Evolutionary conservation across 75 land plant genomes (phyloP), one percentile per base, ranked within the genome.

Genomic region (Cryptomeria japonica): DNA sequence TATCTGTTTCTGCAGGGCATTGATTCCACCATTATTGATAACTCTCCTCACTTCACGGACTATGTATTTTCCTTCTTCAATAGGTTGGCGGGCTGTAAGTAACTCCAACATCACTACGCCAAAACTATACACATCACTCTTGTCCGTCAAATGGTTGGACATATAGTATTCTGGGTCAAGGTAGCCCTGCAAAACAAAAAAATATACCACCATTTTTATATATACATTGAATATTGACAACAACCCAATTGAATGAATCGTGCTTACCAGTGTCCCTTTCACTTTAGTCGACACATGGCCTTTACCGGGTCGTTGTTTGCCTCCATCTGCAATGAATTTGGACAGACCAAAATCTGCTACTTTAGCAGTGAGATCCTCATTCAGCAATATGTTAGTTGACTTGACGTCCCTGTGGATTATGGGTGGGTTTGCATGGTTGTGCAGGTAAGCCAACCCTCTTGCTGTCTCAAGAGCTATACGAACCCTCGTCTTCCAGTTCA

Each of bases 91-190:
- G 1, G 93, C 92, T 18, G 95, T 93, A 47, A 96, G 70, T 2
- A 96, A 88, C 87, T 97, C 99, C 36, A 97, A 90, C 89, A 97
- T 93, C 13, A 97, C 95, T 25, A 97, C 94, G 18, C 99, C 97
- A 86, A 96, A 97, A 83, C 99, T 97, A 73, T 97, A 97, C 12
- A 96, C 99, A 89, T 97, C 99, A 76, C 97, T 95, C 90, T 95
- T 97, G 14, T 91, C 97, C 3, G 97, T 95, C 13, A 97, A 87
- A 78, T 94, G 93, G 88, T 97, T 96, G 15, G 96, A 91, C 92
- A 92, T 93, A 88, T 92, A 97, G 88, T 97, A 97, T 78, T 97
- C 97, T 15, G 99, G 99, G 93, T 97, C 99, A 37, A 97, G 91
- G 84, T 97, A 97, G 18, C 99, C 99, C 99, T 97, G 93, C 73